Evolutionary conservation across 1,284 basidiomycete species (phyloP), one percentile per base, ranked within the genome.

Genomic region (Cutaneotrichosporon dermatis): DNA sequence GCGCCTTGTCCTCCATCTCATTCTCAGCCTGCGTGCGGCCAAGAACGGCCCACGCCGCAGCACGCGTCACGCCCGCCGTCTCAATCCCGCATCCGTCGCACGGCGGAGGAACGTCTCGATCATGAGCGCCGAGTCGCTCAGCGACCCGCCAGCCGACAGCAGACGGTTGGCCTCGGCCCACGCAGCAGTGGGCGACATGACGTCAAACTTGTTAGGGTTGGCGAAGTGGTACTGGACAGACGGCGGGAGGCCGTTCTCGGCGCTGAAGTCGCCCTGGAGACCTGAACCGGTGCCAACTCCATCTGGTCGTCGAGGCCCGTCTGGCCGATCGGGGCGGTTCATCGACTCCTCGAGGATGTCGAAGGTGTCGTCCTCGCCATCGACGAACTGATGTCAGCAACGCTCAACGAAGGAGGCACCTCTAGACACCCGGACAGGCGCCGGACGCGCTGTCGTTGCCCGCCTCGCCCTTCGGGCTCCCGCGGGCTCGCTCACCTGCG

Each of bases 11-110:
- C 70, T 84, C 83, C 65, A 82, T 81, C 66, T 99, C 96, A 72
- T 99, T 94, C 88, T 98, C 97, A 51, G 91, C 94, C 67, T 94
- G 85, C 0, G 89, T 90, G 77, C 96, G 90, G 8, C 96, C 96
- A 0, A 99, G 82, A 33, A 95, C 80, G 37, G 94, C 86, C 96
- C 96, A 99, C 0, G 92, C 85, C 73, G 95, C 92, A 1, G 60
- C 59, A 33, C 59, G 55, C 4, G 56, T 40, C 58, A 88, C 92
- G 9, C 88, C 88, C 4, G 67, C 64, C n/a, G 41, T 36, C 25
- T 41, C 25, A n/a, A 64, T 51, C 51, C 72, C 68, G 33, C 54
- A n/a, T 66, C 59, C 0, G 70, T 70, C 4, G 71, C 70, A 8
- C 67, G 66, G 5, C 64, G 89, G 62, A 92, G 89, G 39, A 91